phyloP scores from a whole-genome alignment of 192 early-diverging fungal species.

The Coemansia sp. region DNA sequence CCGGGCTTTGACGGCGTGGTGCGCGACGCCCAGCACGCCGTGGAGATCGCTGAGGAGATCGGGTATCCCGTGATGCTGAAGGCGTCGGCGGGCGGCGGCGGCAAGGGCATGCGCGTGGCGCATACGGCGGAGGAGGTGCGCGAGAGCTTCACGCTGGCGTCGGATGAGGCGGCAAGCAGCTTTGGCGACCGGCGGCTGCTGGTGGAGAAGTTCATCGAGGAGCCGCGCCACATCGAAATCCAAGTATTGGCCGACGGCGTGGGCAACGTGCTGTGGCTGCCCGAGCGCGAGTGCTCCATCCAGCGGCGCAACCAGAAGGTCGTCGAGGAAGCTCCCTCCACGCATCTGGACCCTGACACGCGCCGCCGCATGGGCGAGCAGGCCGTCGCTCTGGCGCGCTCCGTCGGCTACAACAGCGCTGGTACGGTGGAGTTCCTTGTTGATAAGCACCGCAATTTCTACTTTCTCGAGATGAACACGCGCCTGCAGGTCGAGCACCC shows the following conservation, averaged over 20 bases:
- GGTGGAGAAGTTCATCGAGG: conserved; percentile 90
- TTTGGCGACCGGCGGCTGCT: conserved; percentile 90
- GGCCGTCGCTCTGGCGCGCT: conserved; percentile 70
- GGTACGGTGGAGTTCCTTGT: conserved; percentile 80
- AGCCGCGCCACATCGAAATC: conserved; percentile 78
- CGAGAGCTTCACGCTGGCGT: conserved; percentile 78
- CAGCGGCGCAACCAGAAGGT: conserved; percentile 83
- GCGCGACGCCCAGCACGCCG: conserved; percentile 68
- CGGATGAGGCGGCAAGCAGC: conserved; percentile 74
- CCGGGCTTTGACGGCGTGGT: conserved; percentile 89
- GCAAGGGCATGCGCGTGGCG: conserved; percentile 84
- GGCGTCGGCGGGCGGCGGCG: conserved; percentile 79
- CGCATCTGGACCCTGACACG: conserved; percentile 62
- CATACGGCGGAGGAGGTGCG: conserved; percentile 62
- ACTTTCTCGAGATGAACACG: conserved; percentile 83
- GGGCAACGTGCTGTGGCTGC: conserved; percentile 79
- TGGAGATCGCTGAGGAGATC: conserved; percentile 66
- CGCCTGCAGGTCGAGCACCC: conserved; percentile 81
- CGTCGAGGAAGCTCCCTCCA: conserved; percentile 83
- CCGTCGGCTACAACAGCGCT: conserved; percentile 73
- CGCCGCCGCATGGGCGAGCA: conserved; percentile 77
- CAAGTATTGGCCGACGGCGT: conserved; percentile 69
- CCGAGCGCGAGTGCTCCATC: conserved; percentile 88
- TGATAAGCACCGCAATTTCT: conserved; percentile 72
- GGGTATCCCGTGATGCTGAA: conserved; percentile 86